Evolutionary conservation across 2,329 filamentous ascomycete species (phyloP), one percentile per base, ranked within the genome.

Genomic region (Sarocladium kiliense): DNA sequence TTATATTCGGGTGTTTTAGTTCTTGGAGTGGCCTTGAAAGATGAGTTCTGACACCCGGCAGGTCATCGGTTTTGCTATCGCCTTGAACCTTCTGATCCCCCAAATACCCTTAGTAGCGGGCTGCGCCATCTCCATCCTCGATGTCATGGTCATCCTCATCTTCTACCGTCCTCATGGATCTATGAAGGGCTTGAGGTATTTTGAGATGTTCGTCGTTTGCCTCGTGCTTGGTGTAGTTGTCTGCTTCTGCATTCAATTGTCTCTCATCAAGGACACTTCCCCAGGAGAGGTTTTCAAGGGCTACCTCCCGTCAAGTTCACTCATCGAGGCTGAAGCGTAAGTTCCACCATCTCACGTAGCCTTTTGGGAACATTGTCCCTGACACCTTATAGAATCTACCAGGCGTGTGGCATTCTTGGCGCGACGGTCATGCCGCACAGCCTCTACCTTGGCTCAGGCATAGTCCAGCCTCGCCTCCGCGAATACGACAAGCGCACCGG

Each of bases 381-480:
- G 44, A 47, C 44, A 9, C 12, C 3, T 30, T 3, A 2, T 14
- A 65, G 65, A 16, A 54, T 86, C 0, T 89, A 88, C 65, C 85
- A 88, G 67, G 81, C 87, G 1, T 91, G 88, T 59, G 88, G 88
- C 53, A 91, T 91, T 56, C 75, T 91, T 0, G 88, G 88, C 2
- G 88, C 88, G 3, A 91, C 88, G 0, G 86, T 88, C 23, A 87
- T 88, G 85, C 85, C 85, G 3, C 85, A 87, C 62, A 84, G 80
- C 54, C 70, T 89, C 2, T 89, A 85, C 60, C 76, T 89, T 3
- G 86, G 86, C 21, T 86, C 82, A 4, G 86, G 85, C 7, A 84
- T 89, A 37, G 84, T 88, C 1, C 85, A 88, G 65, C 75, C 83
- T 6, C 81, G 86, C 2, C 78, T 89, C 2, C 44, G 44, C 9